Evolutionary conservation across 495 filamentous ascomycete species (phyloP), one percentile per base, ranked within the genome.

Genomic region (Trichoderma gamsii): DNA sequence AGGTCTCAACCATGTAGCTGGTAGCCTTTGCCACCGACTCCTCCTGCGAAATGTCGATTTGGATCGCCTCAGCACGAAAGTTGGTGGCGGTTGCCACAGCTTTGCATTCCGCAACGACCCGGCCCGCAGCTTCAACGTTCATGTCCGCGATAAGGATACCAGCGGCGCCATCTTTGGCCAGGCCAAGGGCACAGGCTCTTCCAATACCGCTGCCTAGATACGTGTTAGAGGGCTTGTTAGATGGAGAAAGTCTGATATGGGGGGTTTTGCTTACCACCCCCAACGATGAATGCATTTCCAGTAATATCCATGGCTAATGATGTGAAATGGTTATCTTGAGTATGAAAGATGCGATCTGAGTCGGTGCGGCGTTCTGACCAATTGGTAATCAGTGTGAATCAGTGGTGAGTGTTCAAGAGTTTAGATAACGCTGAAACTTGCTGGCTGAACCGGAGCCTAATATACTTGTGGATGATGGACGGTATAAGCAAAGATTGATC

Each of bases 11-110:
- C 56, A 61, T 61, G 56, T 61, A 61, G 8, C 16, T 18, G 56
- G 56, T 61, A 29, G 56, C 56, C 25, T 61, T 61, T 16, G 8
- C 56, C 56, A 61, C 56, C 23, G 56, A 61, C 25, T 29, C 56
- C 18, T 61, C 56, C 27, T 61, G 56, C 27, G 56, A 61, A 25
- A 61, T 21, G 11, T 61, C 56, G 16, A 61, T 32, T 13, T 32
- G 56, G 25, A 29, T 21, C 25, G 56, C 9, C 27, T 61, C 56
- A 18, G 16, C 56, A 12, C 25, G 56, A 18, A 61, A 61, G 25
- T 16, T 32, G 7, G 9, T 18, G 13, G 56, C 56, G 12, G 56
- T 61, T 29, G 56, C 56, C 11, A 61, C 25, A 32, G 23, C 7
- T 61, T 25, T 61, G 23, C 56, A 61, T 61, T 61, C 56, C 11